Conservation (phyloP, 2,329 filamentous ascomycete species). For the Aureobasidium uvarum region DNA sequence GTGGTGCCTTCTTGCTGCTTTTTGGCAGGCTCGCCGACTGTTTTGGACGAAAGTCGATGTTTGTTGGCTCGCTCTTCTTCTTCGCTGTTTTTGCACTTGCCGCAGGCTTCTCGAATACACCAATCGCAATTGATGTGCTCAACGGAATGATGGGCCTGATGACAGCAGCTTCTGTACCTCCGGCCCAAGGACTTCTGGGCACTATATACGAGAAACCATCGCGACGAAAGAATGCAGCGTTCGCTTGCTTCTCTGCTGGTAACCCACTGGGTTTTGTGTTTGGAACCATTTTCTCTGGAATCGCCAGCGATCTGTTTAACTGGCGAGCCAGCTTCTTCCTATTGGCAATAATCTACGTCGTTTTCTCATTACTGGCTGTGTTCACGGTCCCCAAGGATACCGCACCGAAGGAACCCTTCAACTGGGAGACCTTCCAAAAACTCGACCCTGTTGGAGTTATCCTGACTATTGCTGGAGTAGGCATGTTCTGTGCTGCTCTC, state of each 20-base stretch:
- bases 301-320: constrained; percentile 59
- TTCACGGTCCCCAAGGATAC: constrained; percentile 61
- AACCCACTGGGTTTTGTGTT: constrained; percentile 59
- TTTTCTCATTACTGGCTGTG: constrained; percentile 57
- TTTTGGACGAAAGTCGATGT: constrained; percentile 62
- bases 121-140: constrained; percentile 61
- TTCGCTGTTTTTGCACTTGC: constrained; percentile 59
- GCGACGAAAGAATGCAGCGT: constrained; percentile 62
- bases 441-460: constrained; percentile 62
- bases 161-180: constrained; percentile 62
- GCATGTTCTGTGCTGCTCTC: constrained; percentile 62
- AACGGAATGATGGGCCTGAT: constrained; percentile 64
- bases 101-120: constrained; percentile 59
- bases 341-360: constrained; percentile 61
- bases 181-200: constrained; percentile 63
- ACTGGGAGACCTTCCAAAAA: constrained; percentile 51
- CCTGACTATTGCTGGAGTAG: constrained; percentile 63
- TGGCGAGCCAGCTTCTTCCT: constrained; percentile 65
- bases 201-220: constrained; percentile 61
- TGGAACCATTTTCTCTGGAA: constrained; percentile 60
- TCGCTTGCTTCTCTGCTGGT: constrained; percentile 61
- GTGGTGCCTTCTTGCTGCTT: constrained; percentile 64
- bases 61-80: constrained; percentile 59
- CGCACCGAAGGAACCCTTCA: constrained; percentile 48
- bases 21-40: constrained; percentile 66